phyloP scores from a whole-genome alignment of 179 eudicot species.

The Silene noctiflora region DNA sequence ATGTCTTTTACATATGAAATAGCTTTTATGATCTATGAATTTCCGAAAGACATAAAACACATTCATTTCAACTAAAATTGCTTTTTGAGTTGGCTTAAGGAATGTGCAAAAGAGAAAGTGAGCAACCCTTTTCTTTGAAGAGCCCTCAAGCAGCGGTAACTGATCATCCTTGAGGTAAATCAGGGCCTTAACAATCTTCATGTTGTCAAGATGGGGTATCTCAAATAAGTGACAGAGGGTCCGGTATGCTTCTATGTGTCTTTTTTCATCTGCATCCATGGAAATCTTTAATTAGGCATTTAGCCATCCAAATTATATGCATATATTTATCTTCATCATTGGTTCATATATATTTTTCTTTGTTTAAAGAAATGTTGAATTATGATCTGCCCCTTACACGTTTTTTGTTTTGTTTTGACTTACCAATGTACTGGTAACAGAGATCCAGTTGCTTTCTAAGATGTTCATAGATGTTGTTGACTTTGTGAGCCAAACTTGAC shows the following conservation, averaged over 20 bases:
- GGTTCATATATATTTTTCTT: background rate
- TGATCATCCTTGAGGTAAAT: slow-evolving; percentile 48
- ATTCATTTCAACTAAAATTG: no score
- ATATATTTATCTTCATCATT: background rate
- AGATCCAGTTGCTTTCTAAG: slow-evolving; percentile 40
- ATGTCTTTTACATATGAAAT: background rate
- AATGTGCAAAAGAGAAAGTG: slow-evolving; percentile 7
- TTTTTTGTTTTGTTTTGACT: slow-evolving; percentile 19
- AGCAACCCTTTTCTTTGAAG: slow-evolving; percentile 40
- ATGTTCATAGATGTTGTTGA: slow-evolving; percentile 49
- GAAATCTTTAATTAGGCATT: background rate
- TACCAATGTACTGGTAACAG: slow-evolving; percentile 53
- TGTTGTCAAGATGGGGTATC: slow-evolving; percentile 55
- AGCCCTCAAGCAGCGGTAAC: slow-evolving; percentile 53
- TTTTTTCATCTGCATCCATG: slow-evolving; percentile 47
- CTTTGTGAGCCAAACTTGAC: slow-evolving; percentile 58
- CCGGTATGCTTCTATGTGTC: slow-evolving; percentile 50
- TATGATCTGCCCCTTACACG: background rate
- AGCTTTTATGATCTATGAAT: background rate
- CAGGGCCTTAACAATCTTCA: slow-evolving; percentile 44
- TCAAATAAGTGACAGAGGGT: slow-evolving; percentile 41
- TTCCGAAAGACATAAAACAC: no score
- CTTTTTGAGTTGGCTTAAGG: no score
- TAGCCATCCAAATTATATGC: slow-evolving; percentile 8
- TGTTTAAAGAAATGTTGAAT: no score